A percentile compares a stretch with the other conserved stretches of the same genome.
Conservation (phyloP, 768 basidiomycete genomes). For the Mycena filopes region DNA sequence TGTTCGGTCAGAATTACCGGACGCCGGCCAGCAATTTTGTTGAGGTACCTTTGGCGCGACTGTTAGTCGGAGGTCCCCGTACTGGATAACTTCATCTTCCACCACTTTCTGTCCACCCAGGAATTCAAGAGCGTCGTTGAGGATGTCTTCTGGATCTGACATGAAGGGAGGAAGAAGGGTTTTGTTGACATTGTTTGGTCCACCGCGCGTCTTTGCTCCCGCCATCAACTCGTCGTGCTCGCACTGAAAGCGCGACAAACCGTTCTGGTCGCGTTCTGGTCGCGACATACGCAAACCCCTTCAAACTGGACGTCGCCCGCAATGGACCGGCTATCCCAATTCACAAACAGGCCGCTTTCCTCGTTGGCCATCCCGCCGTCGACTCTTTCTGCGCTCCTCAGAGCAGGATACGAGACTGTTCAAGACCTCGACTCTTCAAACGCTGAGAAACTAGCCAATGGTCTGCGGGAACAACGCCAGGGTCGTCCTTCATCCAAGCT, state of each 20-base stretch:
- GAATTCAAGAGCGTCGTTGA: conserved; percentile 63
- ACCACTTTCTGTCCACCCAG: conserved; percentile 56
- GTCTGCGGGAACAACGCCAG: conserved; percentile 39
- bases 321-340: conserved; percentile 18
- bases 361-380: conserved; percentile 59
- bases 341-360: conserved; percentile 58
- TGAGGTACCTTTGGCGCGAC: conserved; percentile 67
- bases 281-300: too few relatives aligned
- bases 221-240: too few relatives aligned
- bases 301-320: background rate
- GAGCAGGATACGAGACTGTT: conserved; percentile 67
- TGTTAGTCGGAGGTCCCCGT: conserved; percentile 64
- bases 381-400: conserved; percentile 56
- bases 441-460: conserved; percentile 60
- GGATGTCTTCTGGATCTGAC: conserved; percentile 47
- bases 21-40: background rate
- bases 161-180: background rate
- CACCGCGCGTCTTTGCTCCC: too few relatives aligned
- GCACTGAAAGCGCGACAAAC: too few relatives aligned
- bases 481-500: background rate
- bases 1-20: conserved; percentile 6
- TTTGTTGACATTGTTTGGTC: background rate
- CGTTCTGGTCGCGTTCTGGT: too few relatives aligned
- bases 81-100: conserved; percentile 57
- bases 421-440: conserved; percentile 59